Evolutionary conservation across 2,329 filamentous ascomycete genomes (phyloP).

Genomic region (Uncinocarpus reesii): DNA sequence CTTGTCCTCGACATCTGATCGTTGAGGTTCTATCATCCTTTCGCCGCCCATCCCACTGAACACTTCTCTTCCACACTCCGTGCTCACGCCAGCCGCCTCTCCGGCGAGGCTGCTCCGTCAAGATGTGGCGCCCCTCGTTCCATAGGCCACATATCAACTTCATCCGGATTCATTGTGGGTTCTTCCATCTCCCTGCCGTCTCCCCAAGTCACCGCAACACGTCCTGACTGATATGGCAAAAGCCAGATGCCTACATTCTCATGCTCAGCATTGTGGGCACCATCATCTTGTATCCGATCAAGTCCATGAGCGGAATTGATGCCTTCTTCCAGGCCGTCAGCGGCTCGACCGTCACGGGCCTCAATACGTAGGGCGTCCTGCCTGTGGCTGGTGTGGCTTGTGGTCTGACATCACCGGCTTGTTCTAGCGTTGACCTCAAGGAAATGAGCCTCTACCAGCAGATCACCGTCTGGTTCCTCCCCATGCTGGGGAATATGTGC

Average conservation of each 20-base stretch:
- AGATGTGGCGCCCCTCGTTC: slow-evolving; percentile 8
- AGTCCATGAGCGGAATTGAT: slow-evolving; percentile 38
- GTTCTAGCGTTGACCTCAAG: slow-evolving; percentile 41
- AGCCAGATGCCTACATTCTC: slow-evolving; percentile 37
- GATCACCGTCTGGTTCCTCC: slow-evolving; percentile 42
- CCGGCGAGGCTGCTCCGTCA: background rate
- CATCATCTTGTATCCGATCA: slow-evolving; percentile 31
- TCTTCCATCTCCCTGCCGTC: too few species aligned
- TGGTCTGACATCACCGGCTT: slow-evolving; percentile 8
- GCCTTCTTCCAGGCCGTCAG: slow-evolving; percentile 44
- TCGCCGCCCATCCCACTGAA: background rate
- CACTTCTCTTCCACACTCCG: background rate
- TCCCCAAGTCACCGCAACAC: background rate
- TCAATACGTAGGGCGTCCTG: slow-evolving; percentile 37
- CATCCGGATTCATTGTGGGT: slow-evolving; percentile 14
- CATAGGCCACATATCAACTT: slow-evolving; percentile 12
- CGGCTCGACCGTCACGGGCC: slow-evolving; percentile 42
- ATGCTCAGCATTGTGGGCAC: slow-evolving; percentile 29
- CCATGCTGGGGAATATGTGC: slow-evolving; percentile 40
- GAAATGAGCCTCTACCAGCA: slow-evolving; percentile 43
- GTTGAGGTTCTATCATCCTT: slow-evolving; percentile 3
- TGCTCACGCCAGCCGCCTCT: background rate
- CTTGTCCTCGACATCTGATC: background rate
- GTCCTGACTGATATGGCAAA: slow-evolving; percentile 22
- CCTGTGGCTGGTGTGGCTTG: slow-evolving; percentile 10